Conservation (phyloP, 2,329 filamentous ascomycete species). For the Talaromyces sp. region DNA sequence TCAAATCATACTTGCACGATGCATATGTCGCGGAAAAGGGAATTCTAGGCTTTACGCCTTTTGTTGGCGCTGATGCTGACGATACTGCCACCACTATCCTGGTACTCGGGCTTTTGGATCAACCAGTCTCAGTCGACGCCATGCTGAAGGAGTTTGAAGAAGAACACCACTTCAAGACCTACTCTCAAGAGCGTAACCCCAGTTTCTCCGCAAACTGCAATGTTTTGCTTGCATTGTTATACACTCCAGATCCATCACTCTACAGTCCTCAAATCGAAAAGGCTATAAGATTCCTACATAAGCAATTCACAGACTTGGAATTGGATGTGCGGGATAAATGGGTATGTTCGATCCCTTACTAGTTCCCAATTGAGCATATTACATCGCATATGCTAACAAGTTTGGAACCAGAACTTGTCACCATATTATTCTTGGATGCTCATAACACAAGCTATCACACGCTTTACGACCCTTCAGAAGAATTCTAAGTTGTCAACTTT, state of each 20-base stretch:
- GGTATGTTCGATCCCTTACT: slow-evolving; percentile 18
- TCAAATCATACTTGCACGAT: not conserved
- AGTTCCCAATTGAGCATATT: too few species aligned
- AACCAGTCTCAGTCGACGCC: slow-evolving; percentile 16
- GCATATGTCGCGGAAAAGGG: slow-evolving; percentile 14
- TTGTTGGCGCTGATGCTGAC: slow-evolving; percentile 23
- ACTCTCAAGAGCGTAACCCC: slow-evolving; percentile 26
- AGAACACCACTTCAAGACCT: slow-evolving; percentile 29
- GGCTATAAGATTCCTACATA: slow-evolving; percentile 21
- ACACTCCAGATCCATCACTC: slow-evolving; percentile 16
- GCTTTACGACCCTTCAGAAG: slow-evolving; percentile 12
- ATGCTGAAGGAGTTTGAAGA: slow-evolving; percentile 27
- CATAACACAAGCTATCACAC: slow-evolving; percentile 16
- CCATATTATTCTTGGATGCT: slow-evolving; percentile 20
- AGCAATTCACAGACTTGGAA: slow-evolving; percentile 22
- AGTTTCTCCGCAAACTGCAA: slow-evolving; percentile 36
- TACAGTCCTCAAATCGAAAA: slow-evolving; percentile 26
- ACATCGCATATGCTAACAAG: not conserved
- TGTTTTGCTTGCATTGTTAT: slow-evolving; percentile 28
- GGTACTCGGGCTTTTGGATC: slow-evolving; percentile 14
- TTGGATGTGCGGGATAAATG: slow-evolving; percentile 25
- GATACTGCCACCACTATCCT: slow-evolving; percentile 24
- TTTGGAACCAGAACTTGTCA: slow-evolving; percentile 14
- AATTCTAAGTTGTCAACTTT: not conserved
- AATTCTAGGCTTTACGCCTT: slow-evolving; percentile 19